phyloP scores from a whole-genome alignment of 148 eudicot genomes.

The Tetragonia tetragonoides region DNA sequence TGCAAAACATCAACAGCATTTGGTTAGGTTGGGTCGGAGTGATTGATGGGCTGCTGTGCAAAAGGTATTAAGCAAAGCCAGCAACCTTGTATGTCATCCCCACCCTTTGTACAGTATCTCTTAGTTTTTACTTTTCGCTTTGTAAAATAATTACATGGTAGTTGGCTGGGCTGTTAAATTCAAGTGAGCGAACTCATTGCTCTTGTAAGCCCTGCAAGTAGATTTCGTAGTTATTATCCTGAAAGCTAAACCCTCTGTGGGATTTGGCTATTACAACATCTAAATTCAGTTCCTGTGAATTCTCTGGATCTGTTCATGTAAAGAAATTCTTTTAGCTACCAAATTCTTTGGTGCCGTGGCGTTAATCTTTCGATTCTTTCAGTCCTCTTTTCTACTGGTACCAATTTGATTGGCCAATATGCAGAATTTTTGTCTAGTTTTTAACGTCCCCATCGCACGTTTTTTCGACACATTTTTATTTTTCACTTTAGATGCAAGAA shows the following conservation, averaged over 20 bases:
- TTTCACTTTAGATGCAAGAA: not conserved
- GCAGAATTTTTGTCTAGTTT: no score
- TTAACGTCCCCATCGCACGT: not conserved
- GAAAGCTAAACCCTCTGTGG: not conserved
- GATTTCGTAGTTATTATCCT: conserved; percentile 5
- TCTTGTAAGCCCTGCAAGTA: conserved; percentile 12
- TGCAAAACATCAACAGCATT: conserved; percentile 70
- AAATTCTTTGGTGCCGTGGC: not conserved
- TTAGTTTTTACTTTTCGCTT: not conserved
- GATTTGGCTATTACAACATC: conserved; percentile 2
- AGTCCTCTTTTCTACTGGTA: not conserved
- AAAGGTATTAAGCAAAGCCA: conserved; percentile 14
- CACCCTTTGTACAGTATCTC: conserved; percentile 26
- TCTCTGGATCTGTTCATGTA: conserved; percentile 21
- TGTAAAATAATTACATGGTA: conserved; percentile 25
- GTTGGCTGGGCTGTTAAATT: conserved; percentile 8
- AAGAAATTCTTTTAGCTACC: conserved; percentile 1
- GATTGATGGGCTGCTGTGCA: conserved; percentile 8
- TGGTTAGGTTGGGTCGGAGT: conserved; percentile 64
- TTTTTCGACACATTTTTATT: not conserved
- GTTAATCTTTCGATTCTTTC: not conserved
- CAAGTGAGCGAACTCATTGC: not conserved
- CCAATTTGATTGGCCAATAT: no score
- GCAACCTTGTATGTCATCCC: conserved; percentile 6
- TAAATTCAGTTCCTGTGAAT: conserved; percentile 4